Base-by-base conservation (phyloP, 192 early-diverging fungal genomes). In the Umbelopsis ramanniana region DNA sequence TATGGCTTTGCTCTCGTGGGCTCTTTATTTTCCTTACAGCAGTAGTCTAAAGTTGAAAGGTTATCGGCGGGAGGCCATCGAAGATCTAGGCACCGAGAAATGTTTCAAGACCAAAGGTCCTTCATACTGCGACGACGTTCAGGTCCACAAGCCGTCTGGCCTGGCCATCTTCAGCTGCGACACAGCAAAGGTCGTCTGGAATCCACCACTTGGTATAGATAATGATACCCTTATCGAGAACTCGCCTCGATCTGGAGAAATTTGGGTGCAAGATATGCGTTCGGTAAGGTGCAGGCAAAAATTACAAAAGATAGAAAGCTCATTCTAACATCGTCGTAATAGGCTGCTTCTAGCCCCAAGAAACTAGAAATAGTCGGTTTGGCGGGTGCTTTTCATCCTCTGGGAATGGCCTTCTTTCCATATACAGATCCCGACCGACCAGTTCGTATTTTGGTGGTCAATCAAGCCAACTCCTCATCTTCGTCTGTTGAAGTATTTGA, bases 231-330 rank as follows among this genome's bases (percentile, higher is more conserved):
- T 70, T 14, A 22, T 70, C 4, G 22, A 22, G 5, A 19, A 35
- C 6, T 11, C 33, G 11, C 57, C 57, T 37, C 57, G 57, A 17
- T 53, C 48, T 70, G 69, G 69, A 37, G 69, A 70, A 45, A 70
- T 70, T 3, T 70, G 69, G 69, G 69, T 70, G 9, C 69, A 70
- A 12, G 69, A 70, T 70, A 24, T 70, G 69, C 26, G 38, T 5
- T 23, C 21, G 69, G 69, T 70, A 70, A 35, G 29, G 67, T 46
- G 23, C 24, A 12, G 14, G 8, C 12, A 3, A 22, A 3, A 6
- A 23, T 0, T 24, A 43, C 40, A 43, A 43, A 43, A 12, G 0
- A 43, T 43, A 12, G 40, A 43, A 43, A 43, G 11, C 40, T 0
- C 6, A 22, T 24, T 26, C 12, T 54, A 6, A 26, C 53, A 29